These are phyloP conservation scores for Dendrobium officinale DNA, from an alignment of 106 monocot species.

Conservation along the genomic window DNA sequence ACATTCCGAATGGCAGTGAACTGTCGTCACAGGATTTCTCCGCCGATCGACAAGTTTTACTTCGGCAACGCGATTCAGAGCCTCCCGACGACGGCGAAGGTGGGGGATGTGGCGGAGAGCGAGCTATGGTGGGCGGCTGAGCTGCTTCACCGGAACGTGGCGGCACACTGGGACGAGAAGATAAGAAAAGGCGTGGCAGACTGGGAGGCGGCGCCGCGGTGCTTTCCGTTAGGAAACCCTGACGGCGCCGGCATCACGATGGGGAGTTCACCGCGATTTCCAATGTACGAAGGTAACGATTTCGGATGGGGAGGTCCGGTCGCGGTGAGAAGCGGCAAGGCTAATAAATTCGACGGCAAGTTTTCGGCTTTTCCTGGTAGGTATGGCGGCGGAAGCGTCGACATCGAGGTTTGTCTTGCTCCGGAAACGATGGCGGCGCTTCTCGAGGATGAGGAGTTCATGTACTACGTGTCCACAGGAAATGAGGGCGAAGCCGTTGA, in stretches of 20 bases:
- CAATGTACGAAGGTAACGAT: constrained; percentile 79
- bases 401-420: constrained; percentile 73
- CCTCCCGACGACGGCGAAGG: constrained; percentile 50
- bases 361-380: constrained; percentile 82
- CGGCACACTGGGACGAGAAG: constrained; percentile 23
- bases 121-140: constrained; percentile 51
- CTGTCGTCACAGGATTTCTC: constrained; percentile 67
- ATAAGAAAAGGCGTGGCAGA: constrained; percentile 38
- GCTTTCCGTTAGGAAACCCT: constrained; percentile 65
- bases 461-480: constrained; percentile 39
- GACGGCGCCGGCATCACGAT: constrained; percentile 72
- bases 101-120: constrained; percentile 32
- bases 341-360: constrained; percentile 96
- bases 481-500: not conserved
- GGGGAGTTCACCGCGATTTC: constrained; percentile 91
- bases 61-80: constrained; percentile 98
- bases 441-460: constrained; percentile 59
- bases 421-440: constrained; percentile 78
- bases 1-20: constrained; percentile 82
- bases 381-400: constrained; percentile 53
- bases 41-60: constrained; percentile 46
- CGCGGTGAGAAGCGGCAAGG: constrained; percentile 74
- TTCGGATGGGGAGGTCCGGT: constrained; percentile 80
- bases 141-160: constrained; percentile 49
- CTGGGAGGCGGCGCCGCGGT: constrained; percentile 55